These are phyloP conservation scores for Peribolospora kevripleyi DNA, from an alignment of 768 basidiomycete species.

Conservation along the genomic window DNA sequence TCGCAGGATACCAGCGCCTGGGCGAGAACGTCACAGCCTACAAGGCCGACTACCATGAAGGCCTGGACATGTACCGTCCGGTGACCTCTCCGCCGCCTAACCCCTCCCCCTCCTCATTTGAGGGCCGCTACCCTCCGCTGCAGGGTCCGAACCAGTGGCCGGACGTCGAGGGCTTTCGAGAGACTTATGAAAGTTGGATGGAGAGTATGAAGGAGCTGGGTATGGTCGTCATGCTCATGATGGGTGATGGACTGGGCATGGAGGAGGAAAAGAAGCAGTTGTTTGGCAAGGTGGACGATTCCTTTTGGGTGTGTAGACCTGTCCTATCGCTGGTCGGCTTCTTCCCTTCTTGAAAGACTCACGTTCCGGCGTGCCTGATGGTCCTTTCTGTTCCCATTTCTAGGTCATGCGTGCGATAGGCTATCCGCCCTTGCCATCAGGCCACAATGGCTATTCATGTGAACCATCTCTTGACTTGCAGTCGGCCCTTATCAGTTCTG, in stretches of 20 bases:
- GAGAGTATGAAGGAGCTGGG: conserved; percentile 69
- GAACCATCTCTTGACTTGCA: conserved; percentile 24
- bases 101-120: conserved; percentile 19
- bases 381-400: no score
- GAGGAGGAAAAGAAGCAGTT: conserved; percentile 45
- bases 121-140: conserved; percentile 42
- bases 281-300: conserved; percentile 46
- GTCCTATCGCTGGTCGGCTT: no score
- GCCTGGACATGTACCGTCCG: conserved; percentile 1
- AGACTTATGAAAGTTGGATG: conserved; percentile 48
- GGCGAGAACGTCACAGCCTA: conserved; percentile 71
- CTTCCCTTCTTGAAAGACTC: no score
- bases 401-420: conserved; percentile 58
- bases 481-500: no score
- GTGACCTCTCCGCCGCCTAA: neutral
- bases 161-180: conserved; percentile 30
- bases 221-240: conserved; percentile 67
- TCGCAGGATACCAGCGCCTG: conserved; percentile 48
- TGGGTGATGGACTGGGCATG: conserved; percentile 60
- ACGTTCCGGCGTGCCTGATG: no score
- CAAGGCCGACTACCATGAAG: conserved; percentile 22
- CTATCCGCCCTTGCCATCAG: conserved; percentile 61
- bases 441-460: conserved; percentile 63
- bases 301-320: conserved; percentile 39
- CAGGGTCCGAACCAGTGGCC: conserved; percentile 86